These are phyloP conservation scores for Apophysomyces variabilis DNA, from an alignment of 371 early-diverging fungal genomes.

Conservation along the genomic window DNA sequence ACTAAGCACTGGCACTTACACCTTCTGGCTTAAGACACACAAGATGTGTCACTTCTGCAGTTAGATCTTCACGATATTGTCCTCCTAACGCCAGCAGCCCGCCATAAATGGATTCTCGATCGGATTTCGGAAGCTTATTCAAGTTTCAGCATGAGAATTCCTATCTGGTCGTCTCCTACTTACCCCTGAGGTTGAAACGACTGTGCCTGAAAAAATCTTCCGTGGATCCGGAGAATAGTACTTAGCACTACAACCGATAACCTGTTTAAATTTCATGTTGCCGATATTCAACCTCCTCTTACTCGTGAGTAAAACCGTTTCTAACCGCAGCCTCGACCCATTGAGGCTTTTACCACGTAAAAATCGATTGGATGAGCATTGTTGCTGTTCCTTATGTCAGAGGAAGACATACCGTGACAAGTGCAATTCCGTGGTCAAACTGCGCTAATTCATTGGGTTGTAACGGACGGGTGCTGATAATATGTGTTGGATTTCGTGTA, in stretches of 20 bases:
- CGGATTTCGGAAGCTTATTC: constrained; percentile 46
- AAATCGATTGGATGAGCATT: background rate
- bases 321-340: constrained; percentile 27
- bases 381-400: background rate
- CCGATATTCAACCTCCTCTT: constrained; percentile 12
- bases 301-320: constrained; percentile 46
- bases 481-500: background rate
- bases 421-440: background rate
- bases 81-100: constrained; percentile 65
- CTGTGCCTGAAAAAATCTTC: constrained; percentile 63
- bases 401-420: constrained; percentile 1
- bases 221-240: constrained; percentile 58
- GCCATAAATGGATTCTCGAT: constrained; percentile 51
- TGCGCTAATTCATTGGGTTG: background rate
- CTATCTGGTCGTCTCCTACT: background rate
- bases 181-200: constrained; percentile 54
- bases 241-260: constrained; percentile 34
- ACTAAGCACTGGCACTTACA: constrained; percentile 37
- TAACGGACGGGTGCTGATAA: background rate
- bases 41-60: constrained; percentile 64
- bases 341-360: constrained; percentile 16
- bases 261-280: background rate
- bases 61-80: constrained; percentile 43
- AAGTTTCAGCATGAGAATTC: background rate
- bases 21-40: constrained; percentile 51